These are phyloP conservation scores for Phialophora tarda DNA, from an alignment of 2,329 filamentous ascomycete genomes.

Conservation along the genomic window DNA sequence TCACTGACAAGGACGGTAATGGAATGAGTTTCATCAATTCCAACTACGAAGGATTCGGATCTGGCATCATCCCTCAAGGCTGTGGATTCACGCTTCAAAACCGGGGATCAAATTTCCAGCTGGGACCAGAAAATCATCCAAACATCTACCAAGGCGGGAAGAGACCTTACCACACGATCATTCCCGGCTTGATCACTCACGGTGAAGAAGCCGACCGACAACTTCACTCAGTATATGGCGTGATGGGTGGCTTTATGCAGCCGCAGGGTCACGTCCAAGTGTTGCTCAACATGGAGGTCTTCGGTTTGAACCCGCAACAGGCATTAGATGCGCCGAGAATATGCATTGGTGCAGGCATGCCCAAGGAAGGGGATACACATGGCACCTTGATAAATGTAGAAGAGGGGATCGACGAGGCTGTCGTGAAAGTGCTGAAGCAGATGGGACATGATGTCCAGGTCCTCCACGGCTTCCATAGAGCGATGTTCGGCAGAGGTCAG, in stretches of 20 bases:
- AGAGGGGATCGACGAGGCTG: constrained; percentile 74
- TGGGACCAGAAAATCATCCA: constrained; percentile 70
- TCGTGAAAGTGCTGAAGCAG: constrained; percentile 68
- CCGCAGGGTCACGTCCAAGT: constrained; percentile 96
- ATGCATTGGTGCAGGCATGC: constrained; percentile 78
- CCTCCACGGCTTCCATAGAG: constrained; percentile 66
- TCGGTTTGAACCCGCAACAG: constrained; percentile 80
- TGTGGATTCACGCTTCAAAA: constrained; percentile 96
- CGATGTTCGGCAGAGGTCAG: constrained; percentile 83
- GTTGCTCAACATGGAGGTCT: constrained; percentile 84
- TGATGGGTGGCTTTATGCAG: constrained; percentile 99
- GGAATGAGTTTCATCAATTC: constrained; percentile 96
- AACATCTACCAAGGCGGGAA: constrained; percentile 82
- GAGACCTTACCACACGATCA: constrained; percentile 96
- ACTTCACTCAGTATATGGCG: constrained; percentile 85
- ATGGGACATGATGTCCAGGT: constrained; percentile 77
- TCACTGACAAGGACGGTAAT: constrained; percentile 81
- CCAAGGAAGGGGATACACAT: constrained; percentile 42
- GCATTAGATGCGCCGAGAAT: constrained; percentile 90
- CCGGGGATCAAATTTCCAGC: constrained; percentile 81
- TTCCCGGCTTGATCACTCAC: constrained; percentile 88
- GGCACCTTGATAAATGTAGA: constrained; percentile 70
- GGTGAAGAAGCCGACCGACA: constrained; percentile 61
- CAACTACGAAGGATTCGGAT: constrained; percentile 87
- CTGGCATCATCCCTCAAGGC: constrained; percentile 78